Base-by-base conservation (phyloP, 257 asterid genomes). In the Orobanche coerulescens region DNA sequence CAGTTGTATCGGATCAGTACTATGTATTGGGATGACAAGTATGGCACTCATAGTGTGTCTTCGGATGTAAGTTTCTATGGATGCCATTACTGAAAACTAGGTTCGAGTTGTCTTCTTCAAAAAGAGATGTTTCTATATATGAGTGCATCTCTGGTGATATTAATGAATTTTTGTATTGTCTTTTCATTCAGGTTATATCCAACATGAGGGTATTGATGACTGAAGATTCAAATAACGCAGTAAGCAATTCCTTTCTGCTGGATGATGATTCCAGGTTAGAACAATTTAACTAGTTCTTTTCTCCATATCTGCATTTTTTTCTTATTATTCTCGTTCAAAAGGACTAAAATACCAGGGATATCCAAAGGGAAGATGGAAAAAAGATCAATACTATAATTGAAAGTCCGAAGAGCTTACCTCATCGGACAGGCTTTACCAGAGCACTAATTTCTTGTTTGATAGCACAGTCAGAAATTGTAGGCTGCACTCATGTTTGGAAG, bases 21-120 rank as follows among this genome's bases (percentile, higher is more conserved):
- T 31, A 91, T 91, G 98, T 91, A 91, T 68, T 91, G 96, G 97
- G 97, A 91, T 70, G 97, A 91, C 85, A 91, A 91, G 71, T 91
- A 91, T 70, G 98, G 98, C 62, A 88, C 96, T 31, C 98, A 91
- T 51, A 88, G 98, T 64, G 95, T 91, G 61, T 86, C 95, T 63
- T 71, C 94, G 24, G 93, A 85, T 61, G 98, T 91, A 85, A 82
- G 96, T 78, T 79, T 76, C 72, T 67, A 30, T 66, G 66, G 70
- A 68, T 76, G 60, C 76, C 74, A 64, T 69, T 76, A 50, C 61
- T 62, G 50, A 39, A 58, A 78, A 65, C 60, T 66, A 78, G 71
- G 74, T 74, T 71, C 33, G 66, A 71, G 72, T 64, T 68, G 63
- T 65, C 65, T 67, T 66, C 77, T 73, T 72, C 59, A 43, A 44